Base-by-base conservation (phyloP, 306 rosid species). In the Medicago arabica region DNA sequence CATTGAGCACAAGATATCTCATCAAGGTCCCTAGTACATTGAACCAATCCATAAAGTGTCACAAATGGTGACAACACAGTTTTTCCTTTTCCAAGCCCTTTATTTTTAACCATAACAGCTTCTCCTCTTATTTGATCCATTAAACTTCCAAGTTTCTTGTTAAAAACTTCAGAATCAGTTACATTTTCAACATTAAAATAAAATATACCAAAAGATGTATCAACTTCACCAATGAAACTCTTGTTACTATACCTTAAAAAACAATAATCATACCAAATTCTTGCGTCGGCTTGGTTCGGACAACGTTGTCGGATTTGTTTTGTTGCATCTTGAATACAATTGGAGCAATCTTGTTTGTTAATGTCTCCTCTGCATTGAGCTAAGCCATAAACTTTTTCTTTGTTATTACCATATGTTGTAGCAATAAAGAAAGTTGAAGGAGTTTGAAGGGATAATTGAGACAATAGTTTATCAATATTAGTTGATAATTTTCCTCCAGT, bases 211-310 rank as follows among this genome's bases (percentile, higher is more conserved):
- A 75, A 76, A 67, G 85, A 85, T 28, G 93, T 85, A 46, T 91
- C 90, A 16, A 84, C 85, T 63, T 84, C 67, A 65, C 91, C 91
- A 21, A 36, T 8, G 78, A 87, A 88, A 40, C 66, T 84, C 82
- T 76, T 73, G 67, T 65, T 69, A 61, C 28, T 66, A 41, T 82
- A 84, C 82, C 89, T 84, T 28, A 91, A 49, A 50, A 88, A 87
- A 85, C 93, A 91, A 50, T 18, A 85, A 74, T 91, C 96, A 19
- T 91, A 88, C 91, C 91, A 87, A 18, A 91, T 87, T 16, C 90
- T 84, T 39, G 89, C 86, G 17, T 86, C 93, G 0, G 84, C 86
- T 76, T 85, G 78, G 60, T 80, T 64, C 0, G 90, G 83, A 69
- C 96, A 91, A 8, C 82, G 72, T 13, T 64, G 47, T 17, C 76